Conservation (phyloP, 495 filamentous ascomycete genomes). For the Daldinia decipiens region DNA sequence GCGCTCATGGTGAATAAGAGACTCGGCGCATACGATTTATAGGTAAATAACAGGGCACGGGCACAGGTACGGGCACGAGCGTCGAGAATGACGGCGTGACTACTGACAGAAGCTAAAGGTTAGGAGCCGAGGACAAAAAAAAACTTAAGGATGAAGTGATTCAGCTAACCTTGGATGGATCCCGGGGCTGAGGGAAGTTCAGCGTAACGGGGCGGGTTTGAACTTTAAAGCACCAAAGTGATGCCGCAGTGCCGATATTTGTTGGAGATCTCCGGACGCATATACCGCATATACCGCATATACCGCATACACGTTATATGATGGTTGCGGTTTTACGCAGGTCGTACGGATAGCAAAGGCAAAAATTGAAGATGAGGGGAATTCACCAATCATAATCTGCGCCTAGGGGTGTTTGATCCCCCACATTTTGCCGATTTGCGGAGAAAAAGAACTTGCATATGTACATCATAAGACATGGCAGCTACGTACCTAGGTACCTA, state of each 20-base stretch:
- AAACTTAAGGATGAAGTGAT: background rate
- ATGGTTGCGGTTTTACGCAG: constrained; percentile 20
- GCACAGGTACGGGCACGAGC: background rate
- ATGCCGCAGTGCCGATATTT: constrained; percentile 22
- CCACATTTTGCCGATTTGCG: constrained; percentile 45
- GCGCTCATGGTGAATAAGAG: constrained; percentile 43
- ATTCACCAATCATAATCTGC: constrained; percentile 33
- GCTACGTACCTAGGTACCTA: too few species aligned
- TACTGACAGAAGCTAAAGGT: constrained; percentile 7
- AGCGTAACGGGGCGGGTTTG: constrained; percentile 9
- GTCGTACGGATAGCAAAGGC: constrained; percentile 35
- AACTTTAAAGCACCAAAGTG: constrained; percentile 18
- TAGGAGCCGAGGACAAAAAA: constrained; percentile 24
- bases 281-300: constrained; percentile 11
- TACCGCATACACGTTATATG: constrained; percentile 5
- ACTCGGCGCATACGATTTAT: constrained; percentile 34
- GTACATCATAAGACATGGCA: background rate
- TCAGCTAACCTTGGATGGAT: constrained; percentile 22
- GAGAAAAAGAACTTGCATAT: constrained; percentile 27
- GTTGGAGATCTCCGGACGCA: constrained; percentile 27
- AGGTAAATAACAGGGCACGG: constrained; percentile 2
- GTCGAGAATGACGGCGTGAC: background rate
- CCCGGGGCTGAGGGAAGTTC: constrained; percentile 24
- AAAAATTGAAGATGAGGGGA: constrained; percentile 41
- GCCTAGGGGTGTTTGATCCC: constrained; percentile 13